A percentile compares a stretch with the other conserved stretches of the same genome.
Evolutionary conservation across 345 rosid species (phyloP).

Genomic region (Euphorbia peplus): DNA sequence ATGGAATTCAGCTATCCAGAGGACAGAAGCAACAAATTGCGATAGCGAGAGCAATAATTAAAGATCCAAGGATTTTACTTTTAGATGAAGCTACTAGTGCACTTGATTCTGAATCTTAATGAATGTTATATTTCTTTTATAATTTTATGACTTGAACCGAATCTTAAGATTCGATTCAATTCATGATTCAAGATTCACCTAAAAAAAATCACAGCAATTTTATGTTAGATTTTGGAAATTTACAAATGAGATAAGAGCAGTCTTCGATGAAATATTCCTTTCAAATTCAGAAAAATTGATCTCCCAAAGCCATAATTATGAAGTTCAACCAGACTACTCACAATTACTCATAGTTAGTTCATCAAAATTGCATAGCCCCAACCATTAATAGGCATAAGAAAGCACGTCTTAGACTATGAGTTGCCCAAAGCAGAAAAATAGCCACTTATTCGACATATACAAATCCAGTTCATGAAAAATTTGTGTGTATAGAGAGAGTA

Average conservation of each 20-base stretch:
- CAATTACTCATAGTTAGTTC: not conserved
- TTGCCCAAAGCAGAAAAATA: constrained; percentile 1
- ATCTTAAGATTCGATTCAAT: too few species aligned
- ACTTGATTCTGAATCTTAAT: constrained; percentile 79
- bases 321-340: not conserved
- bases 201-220: not conserved
- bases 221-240: not conserved
- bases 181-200: too few species aligned
- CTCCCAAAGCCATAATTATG: not conserved
- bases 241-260: not conserved
- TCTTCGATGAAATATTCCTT: not conserved
- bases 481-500: not conserved
- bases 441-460: constrained; percentile 5
- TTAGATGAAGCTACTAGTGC: constrained; percentile 93
- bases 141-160: too few species aligned
- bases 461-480: not conserved
- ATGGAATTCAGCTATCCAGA: constrained; percentile 77
- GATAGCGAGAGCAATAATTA: constrained; percentile 81
- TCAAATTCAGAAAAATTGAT: not conserved
- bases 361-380: not conserved
- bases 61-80: constrained; percentile 68
- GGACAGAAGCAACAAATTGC: constrained; percentile 94
- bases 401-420: not conserved
- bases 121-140: too few species aligned
- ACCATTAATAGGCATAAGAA: not conserved